Percentiles rank a stretch among this genome's conserved stretches.
phyloP scores from a whole-genome alignment of 75 land plant genomes.

The Adiantum capillusveneris region DNA sequence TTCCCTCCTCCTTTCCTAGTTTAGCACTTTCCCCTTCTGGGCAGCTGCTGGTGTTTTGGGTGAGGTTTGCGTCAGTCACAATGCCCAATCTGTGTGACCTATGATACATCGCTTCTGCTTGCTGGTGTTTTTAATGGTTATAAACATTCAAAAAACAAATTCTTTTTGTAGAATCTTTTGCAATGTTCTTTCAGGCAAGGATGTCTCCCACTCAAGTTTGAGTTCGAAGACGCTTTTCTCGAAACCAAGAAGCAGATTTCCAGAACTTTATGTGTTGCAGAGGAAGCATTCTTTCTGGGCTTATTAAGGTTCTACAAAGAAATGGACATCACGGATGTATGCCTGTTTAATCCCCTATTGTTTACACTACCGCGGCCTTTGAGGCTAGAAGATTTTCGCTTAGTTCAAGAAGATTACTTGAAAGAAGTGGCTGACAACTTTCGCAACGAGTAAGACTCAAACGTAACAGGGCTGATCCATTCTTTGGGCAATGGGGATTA shows the following conservation, averaged over 20 bases:
- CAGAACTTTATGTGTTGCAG: conserved; percentile 20
- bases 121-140: too few relatives aligned
- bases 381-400: conserved; percentile 12
- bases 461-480: too few relatives aligned
- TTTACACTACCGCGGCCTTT: conserved; percentile 16
- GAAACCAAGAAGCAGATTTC: conserved; percentile 1
- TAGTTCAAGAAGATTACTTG: conserved; percentile 17
- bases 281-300: conserved; percentile 24
- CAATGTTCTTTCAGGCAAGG: conserved; percentile 21
- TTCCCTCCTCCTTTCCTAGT: too few relatives aligned
- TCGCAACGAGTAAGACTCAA: conserved; percentile 19
- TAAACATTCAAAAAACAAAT: too few relatives aligned
- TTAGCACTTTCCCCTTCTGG: too few relatives aligned
- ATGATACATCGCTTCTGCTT: too few relatives aligned
- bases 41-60: too few relatives aligned
- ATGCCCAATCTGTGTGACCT: too few relatives aligned
- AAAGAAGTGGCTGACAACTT: conserved; percentile 7
- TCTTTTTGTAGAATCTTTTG: not conserved
- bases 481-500: too few relatives aligned
- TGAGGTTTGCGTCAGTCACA: too few relatives aligned
- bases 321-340: conserved; percentile 16
- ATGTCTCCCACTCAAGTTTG: conserved; percentile 18
- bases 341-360: conserved; percentile 21
- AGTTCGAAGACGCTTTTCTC: not conserved
- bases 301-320: conserved; percentile 20